Conservation (phyloP, 768 basidiomycete genomes). For the Boletellus ananas region DNA sequence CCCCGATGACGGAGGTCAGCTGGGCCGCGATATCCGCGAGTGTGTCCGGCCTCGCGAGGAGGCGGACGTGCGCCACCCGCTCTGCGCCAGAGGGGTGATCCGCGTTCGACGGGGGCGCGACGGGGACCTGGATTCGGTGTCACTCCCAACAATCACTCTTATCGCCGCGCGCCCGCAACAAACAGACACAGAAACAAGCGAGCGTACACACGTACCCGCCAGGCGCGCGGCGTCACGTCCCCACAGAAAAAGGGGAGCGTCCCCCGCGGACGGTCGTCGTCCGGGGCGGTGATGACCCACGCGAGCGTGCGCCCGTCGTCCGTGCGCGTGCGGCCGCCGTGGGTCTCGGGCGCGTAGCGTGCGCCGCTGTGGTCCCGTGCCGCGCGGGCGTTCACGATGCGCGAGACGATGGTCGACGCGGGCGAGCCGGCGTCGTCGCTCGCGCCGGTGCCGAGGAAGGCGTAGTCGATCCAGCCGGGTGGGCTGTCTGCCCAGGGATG, state of each 20-base stretch:
- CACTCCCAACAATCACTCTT: too few relatives aligned
- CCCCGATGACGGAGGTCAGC: slow-evolving; percentile 48
- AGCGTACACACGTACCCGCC: slow-evolving; percentile 42
- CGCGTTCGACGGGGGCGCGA: slow-evolving; percentile 41
- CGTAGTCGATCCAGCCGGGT: slow-evolving; percentile 67
- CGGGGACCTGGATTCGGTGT: too few relatives aligned
- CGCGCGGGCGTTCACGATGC: slow-evolving; percentile 52
- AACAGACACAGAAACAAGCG: too few relatives aligned
- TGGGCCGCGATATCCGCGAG: slow-evolving; percentile 35
- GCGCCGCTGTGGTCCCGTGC: slow-evolving; percentile 35
- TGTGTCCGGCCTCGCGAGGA: slow-evolving; percentile 34
- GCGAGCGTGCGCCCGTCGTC: slow-evolving; percentile 50
- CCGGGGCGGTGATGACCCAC: slow-evolving; percentile 54
- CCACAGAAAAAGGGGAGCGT: slow-evolving; percentile 70
- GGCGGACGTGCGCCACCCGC: slow-evolving; percentile 48
- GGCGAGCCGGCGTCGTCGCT: slow-evolving; percentile 19
- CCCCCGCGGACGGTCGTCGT: slow-evolving; percentile 24
- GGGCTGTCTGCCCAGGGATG: slow-evolving; percentile 51
- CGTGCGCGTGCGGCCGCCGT: slow-evolving; percentile 52
- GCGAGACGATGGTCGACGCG: slow-evolving; percentile 41
- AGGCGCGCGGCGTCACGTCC: slow-evolving; percentile 58
- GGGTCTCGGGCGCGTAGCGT: slow-evolving; percentile 42
- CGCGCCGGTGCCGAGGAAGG: slow-evolving; percentile 45
- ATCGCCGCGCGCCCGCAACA: too few relatives aligned
- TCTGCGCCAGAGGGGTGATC: slow-evolving; percentile 48